phyloP scores from a whole-genome alignment of 2,329 filamentous ascomycete species.

The Rhytidhysteron rufulum region DNA sequence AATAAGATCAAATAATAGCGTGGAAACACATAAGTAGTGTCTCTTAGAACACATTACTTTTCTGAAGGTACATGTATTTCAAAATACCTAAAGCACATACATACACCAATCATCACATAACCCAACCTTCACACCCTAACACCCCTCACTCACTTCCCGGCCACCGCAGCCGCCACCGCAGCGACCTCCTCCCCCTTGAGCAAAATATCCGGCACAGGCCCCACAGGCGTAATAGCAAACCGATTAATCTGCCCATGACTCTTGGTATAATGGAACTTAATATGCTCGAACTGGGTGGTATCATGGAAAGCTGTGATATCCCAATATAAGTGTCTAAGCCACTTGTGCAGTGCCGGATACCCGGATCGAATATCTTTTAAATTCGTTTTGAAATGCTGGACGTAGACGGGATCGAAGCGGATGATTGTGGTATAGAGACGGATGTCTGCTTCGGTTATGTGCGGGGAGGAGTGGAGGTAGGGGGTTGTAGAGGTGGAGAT shows the following conservation, averaged over 20 bases:
- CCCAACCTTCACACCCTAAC: neutral
- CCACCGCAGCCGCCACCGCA: conserved; percentile 43
- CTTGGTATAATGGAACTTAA: conserved; percentile 75
- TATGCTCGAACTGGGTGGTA: conserved; percentile 91
- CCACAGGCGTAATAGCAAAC: conserved; percentile 74
- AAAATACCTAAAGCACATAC: too few species aligned
- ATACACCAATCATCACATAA: neutral
- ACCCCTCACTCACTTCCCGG: neutral
- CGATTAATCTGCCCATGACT: conserved; percentile 63
- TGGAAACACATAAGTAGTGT: too few species aligned
- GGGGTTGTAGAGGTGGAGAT: conserved; percentile 41
- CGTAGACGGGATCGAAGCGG: conserved; percentile 55
- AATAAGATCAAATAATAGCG: too few species aligned
- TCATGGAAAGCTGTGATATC: conserved; percentile 70
- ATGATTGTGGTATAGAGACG: conserved; percentile 59
- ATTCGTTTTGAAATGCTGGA: conserved; percentile 71
- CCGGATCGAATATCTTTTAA: conserved; percentile 78
- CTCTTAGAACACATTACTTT: too few species aligned
- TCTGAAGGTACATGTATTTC: too few species aligned
- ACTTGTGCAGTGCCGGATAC: conserved; percentile 75
- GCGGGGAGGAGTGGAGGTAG: conserved; percentile 43
- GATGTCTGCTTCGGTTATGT: conserved; percentile 48
- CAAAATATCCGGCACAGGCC: conserved; percentile 79
- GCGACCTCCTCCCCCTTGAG: conserved; percentile 72
- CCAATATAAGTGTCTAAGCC: conserved; percentile 86